Base-by-base conservation (phyloP, 305 asterid species). In the Fraxinus paxiana region DNA sequence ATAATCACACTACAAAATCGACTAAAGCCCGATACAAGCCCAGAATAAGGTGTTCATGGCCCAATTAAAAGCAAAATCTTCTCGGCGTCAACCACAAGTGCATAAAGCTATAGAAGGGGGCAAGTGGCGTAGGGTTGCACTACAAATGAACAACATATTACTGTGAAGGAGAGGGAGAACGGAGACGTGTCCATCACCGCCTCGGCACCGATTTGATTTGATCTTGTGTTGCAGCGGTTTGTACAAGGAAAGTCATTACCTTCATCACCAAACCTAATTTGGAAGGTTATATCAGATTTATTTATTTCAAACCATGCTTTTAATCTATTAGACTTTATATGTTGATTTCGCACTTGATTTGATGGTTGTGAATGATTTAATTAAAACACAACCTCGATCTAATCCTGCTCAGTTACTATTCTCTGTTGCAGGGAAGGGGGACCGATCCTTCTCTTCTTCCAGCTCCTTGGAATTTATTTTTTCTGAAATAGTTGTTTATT, bases 241-340 rank as follows among this genome's bases (percentile, higher is more conserved):
- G 26, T n/a, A 30, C 43, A 8, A 70, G 41, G 41, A 15, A 13
- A 33, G 12, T 70, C 13, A 6, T 33, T 6, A 70, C 33, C 75
- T 15, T 33, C 75, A 70, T 70, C 24, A 31, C 46, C 75, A 70
- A 70, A 70, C 75, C 75, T 31, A 70, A 70, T 35, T 33, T 30
- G 75, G 43, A 70, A 70, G 75, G 75, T 70, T 30, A 31, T 67
- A 28, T 67, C 38, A 67, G 73, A 67, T n/a, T 70, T 30, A 30
- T 30, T 13, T 30, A n/a, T 70, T 18, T 70, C 18, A 31, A 70
- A 70, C 17, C 75, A n/a, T 33, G 75, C 41, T 70, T 13, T 31
- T 31, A 70, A 70, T 70, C 22, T 70, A 5, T 70, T 70, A 0
- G 26, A 17, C 46, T 70, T 31, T 70, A 33, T 70, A 30, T 70